Conservation (phyloP, 805 yeast species). For the Zygosaccharomyces bisporus region DNA sequence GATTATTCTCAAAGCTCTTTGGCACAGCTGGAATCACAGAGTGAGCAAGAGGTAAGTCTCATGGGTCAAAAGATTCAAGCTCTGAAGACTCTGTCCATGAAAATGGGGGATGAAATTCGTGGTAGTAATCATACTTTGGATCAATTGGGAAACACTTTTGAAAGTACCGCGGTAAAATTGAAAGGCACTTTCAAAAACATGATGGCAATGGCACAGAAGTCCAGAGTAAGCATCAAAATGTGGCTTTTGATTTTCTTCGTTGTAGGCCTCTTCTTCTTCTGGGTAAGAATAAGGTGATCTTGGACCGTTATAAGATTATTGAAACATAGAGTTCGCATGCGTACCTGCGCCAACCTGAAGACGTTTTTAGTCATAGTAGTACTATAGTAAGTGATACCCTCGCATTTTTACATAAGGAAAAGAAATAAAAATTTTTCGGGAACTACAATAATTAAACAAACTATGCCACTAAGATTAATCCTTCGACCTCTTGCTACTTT, state of each 20-base stretch:
- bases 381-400: neutral
- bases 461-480: slow-evolving; percentile 12
- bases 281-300: slow-evolving; percentile 41
- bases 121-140: slow-evolving; percentile 47
- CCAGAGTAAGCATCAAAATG: slow-evolving; percentile 59
- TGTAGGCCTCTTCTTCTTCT: slow-evolving; percentile 48
- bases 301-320: neutral
- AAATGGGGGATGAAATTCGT: slow-evolving; percentile 64
- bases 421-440: neutral
- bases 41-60: slow-evolving; percentile 52
- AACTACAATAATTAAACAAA: neutral
- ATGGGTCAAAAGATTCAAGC: slow-evolving; percentile 53
- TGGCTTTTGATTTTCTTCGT: slow-evolving; percentile 54
- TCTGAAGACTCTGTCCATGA: slow-evolving; percentile 51
- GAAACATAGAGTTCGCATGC: neutral
- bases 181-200: slow-evolving; percentile 52
- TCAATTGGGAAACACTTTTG: slow-evolving; percentile 44
- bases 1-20: slow-evolving; percentile 51
- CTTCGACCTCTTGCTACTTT: slow-evolving; percentile 14
- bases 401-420: neutral
- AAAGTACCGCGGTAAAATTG: slow-evolving; percentile 44
- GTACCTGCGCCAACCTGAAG: no score
- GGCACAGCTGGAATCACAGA: slow-evolving; percentile 62
- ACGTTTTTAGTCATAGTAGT: neutral
- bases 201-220: slow-evolving; percentile 59